Base-by-base conservation (phyloP, 805 yeast genomes). In the Metschnikowia cubensis region DNA sequence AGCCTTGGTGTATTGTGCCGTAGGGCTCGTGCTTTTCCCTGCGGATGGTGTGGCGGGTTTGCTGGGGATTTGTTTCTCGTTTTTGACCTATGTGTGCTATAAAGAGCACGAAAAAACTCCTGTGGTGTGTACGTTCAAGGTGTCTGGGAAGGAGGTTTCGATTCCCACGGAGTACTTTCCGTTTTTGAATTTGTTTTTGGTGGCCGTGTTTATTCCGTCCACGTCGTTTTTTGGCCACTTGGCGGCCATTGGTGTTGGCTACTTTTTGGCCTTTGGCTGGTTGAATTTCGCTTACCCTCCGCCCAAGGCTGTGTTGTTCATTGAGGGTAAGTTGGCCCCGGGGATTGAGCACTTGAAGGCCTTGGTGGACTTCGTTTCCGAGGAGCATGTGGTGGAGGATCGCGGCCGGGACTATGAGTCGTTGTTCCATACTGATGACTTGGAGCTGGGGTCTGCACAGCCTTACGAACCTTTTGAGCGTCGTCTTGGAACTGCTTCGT, bases 191-290 rank as follows among this genome's bases (percentile, higher is more conserved):
- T 69, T 87, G 55, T 54, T 82, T 1, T 17, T 80, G 7, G 66
- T 79, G 41, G 73, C 81, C 1, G 49, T 86, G 6, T 39, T 85
- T 25, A 63, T 84, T 38, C 91, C 95, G 1, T 76, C 80, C 7
- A 78, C 89, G 3, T 82, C 89, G 50, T 82, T 87, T 56, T 70
- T 85, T 57, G 94, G 95, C 32, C 96, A 89, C 64, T 69, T 81
- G 49, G 76, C 85, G 36, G 92, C 87, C 4, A 68, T 87, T 38
- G 52, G 76, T 3, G 74, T 84, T 11, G 97, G 97, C 8, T 85
- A 77, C 63, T 74, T 80, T 6, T 71, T 85, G 59, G 83, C 77
- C 3, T 67, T 68, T 54, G 89, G 84, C 13, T 75, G 79, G 56
- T 70, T 89, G 49, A 74, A 74, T 34, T 68, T 75, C 44, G 66